Base-by-base conservation (phyloP, 1,284 basidiomycete genomes). In the Cutaneotrichosporon mucoides region DNA sequence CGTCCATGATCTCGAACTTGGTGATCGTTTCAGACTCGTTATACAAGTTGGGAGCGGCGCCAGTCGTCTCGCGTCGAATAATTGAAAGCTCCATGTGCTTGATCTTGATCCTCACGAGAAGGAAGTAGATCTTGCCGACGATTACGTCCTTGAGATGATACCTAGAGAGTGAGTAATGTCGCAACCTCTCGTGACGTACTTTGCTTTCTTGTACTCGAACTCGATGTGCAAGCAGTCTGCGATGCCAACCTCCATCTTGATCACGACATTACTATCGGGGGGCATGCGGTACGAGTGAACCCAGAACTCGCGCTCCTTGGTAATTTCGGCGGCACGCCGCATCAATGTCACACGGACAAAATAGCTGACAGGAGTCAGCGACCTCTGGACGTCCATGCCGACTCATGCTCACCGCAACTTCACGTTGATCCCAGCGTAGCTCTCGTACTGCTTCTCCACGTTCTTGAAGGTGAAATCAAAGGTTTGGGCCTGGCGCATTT, bases 71-170 rank as follows among this genome's bases (percentile, higher is more conserved):
- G 44, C 95, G 84, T 36, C 95, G 87, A 66, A 99, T 98, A 73
- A 98, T 98, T 12, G 92, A 96, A n/a, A 99, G 83, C 73, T 99
- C 96, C 94, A 98, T 98, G 71, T 99, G 94, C 79, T 99, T 98
- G 81, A 99, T 98, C 83, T 99, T 98, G 84, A 99, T 98, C 61
- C 95, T 88, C 6, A 99, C 95, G 46, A 99, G 88, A 36, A 99
- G 82, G 80, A 99, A 99, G 82, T 96, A 98, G 73, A 99, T 98
- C 82, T 98, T 98, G 78, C 95, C 95, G 11, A 99, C 95, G 57
- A 99, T 99, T 60, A 98, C 95, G 76, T 99, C 96, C 79, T 98
- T 99, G 62, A 99, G 81, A 74, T 99, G 95, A 76, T 99, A 99
- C 78, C 92, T 96, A 53, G 6, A 47, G 43, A 40, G 33, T 9